Base-by-base conservation (phyloP, 225 moss, liverwort and hornwort species). In the Takakia lepidozioides region DNA sequence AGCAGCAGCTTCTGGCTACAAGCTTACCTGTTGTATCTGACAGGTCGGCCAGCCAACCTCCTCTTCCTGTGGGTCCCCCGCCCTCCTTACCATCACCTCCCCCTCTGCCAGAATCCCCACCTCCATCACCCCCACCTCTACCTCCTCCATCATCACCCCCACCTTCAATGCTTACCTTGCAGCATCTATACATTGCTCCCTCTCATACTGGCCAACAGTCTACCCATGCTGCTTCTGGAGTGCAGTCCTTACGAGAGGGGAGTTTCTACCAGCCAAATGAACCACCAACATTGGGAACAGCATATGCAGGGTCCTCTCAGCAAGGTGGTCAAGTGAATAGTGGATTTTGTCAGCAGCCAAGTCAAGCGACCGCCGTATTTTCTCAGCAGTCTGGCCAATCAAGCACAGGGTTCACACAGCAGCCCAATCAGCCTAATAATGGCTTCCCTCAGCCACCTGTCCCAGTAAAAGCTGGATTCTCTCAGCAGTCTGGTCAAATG, bases 51-150 rank as follows among this genome's bases (percentile, higher is more conserved):
- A 55, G 60, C 7, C 80, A 71, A 51, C 98, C 95, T 36, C 90
- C 93, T 72, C 81, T 86, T 43, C 87, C 87, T 32, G 52, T 66
- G 38, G 86, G 80, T n/a, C 85, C 87, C 52, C 82, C 87, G 4
- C 82, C 80, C 42, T 73, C 71, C 51, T 80, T 87, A 34, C 90
- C 90, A 16, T 80, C 91, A 17, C 74, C 82, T 13, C 90, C 95
- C 30, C 87, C 87, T 29, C 71, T 84, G 29, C 90, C 90, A 41
- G 64, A 65, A 15, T 82, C 91, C 49, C 87, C 95, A 20, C 87
- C 95, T 32, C 90, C 95, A 24, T 76, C 83, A 39, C 77, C 86
- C 20, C 82, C 86, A 38, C 65, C 74, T 36, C 63, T 69, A 3
- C 71, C 72, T 29, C 84, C 88, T 22, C 81, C 84, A 15, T 49